Evolutionary conservation across 139 green algal species (phyloP).

Genomic region (Picocystis salinarum): DNA sequence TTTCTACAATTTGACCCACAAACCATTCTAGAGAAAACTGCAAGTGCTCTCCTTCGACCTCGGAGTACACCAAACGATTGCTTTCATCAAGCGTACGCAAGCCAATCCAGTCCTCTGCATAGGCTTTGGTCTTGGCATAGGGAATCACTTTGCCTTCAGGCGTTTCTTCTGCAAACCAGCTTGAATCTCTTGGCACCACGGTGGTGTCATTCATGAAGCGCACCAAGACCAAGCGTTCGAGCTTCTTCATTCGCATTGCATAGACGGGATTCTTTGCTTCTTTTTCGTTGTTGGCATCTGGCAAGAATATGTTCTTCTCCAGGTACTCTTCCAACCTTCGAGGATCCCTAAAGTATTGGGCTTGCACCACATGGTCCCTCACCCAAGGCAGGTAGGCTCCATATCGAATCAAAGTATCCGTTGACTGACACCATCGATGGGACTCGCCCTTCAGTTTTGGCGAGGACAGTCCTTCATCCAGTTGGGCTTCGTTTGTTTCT

Average conservation of each 20-base stretch:
- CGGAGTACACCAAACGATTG: conserved; percentile 4
- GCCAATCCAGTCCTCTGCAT: conserved; percentile 42
- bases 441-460: neutral
- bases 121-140: conserved; percentile 21
- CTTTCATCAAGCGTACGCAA: conserved; percentile 40
- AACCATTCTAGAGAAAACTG: conserved; percentile 63
- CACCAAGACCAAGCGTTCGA: neutral
- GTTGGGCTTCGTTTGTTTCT: too few relatives aligned
- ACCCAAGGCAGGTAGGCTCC: conserved; percentile 54
- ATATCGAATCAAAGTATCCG: conserved; percentile 15
- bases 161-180: conserved; percentile 65
- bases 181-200: conserved; percentile 50
- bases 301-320: conserved; percentile 41
- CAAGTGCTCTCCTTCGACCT: conserved; percentile 16
- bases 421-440: neutral
- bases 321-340: conserved; percentile 38
- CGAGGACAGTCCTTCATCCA: too few relatives aligned
- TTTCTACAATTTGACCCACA: conserved; percentile 21
- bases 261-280: conserved; percentile 8
- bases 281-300: conserved; percentile 74
- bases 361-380: conserved; percentile 49
- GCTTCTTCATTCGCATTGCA: conserved; percentile 1
- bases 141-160: conserved; percentile 23
- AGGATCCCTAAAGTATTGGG: conserved; percentile 74
- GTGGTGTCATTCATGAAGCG: conserved; percentile 4